phyloP scores from a whole-genome alignment of 495 filamentous ascomycete genomes.

The Parathielavia appendiculata region DNA sequence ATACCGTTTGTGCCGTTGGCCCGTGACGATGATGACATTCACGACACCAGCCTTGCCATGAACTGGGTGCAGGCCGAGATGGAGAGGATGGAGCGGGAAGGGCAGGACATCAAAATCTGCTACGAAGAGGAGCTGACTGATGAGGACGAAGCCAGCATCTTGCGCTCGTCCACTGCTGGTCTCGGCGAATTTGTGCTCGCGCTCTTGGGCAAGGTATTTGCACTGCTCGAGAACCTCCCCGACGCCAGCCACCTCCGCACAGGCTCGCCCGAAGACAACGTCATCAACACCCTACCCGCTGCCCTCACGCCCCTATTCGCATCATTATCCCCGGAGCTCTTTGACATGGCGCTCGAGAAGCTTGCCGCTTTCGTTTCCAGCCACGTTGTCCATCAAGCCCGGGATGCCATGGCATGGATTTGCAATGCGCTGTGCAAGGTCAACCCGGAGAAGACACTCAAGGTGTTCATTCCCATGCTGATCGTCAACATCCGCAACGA shows the following conservation, averaged over 20 bases:
- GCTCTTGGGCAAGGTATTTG: conserved; percentile 91
- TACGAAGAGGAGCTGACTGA: conserved; percentile 79
- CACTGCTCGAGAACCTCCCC: conserved; percentile 88
- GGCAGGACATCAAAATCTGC: conserved; percentile 74
- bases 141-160: conserved; percentile 79
- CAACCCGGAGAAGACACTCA: conserved; percentile 85
- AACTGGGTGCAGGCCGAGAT: conserved; percentile 93
- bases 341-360: conserved; percentile 85
- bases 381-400: conserved; percentile 94
- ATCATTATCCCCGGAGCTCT: conserved; percentile 87
- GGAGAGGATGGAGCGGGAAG: conserved; percentile 85
- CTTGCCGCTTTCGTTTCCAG: conserved; percentile 87
- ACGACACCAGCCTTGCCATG: conserved; percentile 73
- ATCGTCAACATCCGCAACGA: conserved; percentile 89
- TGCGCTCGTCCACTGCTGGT: conserved; percentile 92
- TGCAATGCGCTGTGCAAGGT: conserved; percentile 94
- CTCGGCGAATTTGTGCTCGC: conserved; percentile 88
- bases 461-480: conserved; percentile 81
- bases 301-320: conserved; percentile 88
- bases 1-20: conserved; percentile 87
- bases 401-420: conserved; percentile 98
- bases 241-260: conserved; percentile 81
- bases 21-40: conserved; percentile 60
- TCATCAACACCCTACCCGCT: conserved; percentile 91
- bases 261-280: conserved; percentile 91